A percentile compares a stretch with the other conserved stretches of the same genome.
Evolutionary conservation across 2,329 filamentous ascomycete genomes (phyloP).

Genomic region (Leptoxyphium fumago): DNA sequence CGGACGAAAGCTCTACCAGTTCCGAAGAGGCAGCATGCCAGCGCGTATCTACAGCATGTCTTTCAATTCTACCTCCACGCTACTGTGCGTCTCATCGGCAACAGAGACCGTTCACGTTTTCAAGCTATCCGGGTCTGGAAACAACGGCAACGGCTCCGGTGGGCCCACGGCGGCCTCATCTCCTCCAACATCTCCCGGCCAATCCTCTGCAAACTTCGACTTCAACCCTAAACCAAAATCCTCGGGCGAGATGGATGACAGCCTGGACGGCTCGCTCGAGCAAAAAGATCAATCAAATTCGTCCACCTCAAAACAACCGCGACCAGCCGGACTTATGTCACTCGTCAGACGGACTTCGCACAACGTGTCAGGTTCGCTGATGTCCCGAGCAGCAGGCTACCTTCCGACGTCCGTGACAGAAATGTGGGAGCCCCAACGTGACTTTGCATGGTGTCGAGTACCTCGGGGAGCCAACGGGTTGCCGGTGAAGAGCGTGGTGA

Average conservation of each 20-base stretch:
- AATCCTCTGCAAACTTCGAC: constrained; percentile 5
- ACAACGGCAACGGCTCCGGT: constrained; percentile 5
- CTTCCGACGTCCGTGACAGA: constrained; percentile 86
- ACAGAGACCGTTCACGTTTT: constrained; percentile 97
- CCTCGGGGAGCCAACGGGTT: constrained; percentile 43
- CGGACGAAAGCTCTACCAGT: constrained; percentile 89
- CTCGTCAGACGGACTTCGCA: constrained; percentile 91
- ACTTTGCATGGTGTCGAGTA: constrained; percentile 94
- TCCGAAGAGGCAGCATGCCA: constrained; percentile 86
- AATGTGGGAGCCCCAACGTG: constrained; percentile 90
- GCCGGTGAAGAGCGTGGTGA: constrained; percentile 78
- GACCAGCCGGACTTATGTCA: constrained; percentile 68
- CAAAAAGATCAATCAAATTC: constrained; percentile 5
- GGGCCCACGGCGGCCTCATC: constrained; percentile 5
- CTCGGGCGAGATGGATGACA: constrained; percentile 26
- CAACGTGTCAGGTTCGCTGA: constrained; percentile 78
- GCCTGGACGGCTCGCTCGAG: constrained; percentile 5
- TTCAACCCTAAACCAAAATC: constrained; percentile 18
- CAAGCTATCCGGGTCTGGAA: constrained; percentile 45
- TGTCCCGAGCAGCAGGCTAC: constrained; percentile 79
- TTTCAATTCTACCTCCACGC: constrained; percentile 85
- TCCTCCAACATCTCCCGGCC: constrained; percentile 14
- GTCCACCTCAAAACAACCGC: constrained; percentile 20
- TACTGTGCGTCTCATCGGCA: constrained; percentile 88
- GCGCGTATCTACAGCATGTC: constrained; percentile 98